Conservation (phyloP, 2,329 filamentous ascomycete genomes). For the Arthroderma uncinatum region DNA sequence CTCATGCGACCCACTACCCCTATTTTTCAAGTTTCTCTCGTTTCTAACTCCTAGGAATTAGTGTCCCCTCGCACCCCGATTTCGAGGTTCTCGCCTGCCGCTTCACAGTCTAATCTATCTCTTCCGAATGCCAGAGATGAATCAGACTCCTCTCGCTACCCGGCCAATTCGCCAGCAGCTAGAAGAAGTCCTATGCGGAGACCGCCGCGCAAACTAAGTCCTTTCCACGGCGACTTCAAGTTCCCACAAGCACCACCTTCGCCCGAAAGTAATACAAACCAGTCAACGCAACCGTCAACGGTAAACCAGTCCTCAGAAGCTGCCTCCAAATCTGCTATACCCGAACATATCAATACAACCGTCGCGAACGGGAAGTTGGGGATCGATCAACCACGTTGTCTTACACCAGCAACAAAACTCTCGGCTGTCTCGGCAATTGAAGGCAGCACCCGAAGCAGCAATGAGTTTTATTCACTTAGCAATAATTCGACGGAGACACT, state of each 20-base stretch:
- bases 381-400: conserved; percentile 22
- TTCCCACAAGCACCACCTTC: conserved; percentile 41
- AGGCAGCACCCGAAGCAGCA: conserved; percentile 77
- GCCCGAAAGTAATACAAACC: conserved; percentile 8
- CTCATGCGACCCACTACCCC: not conserved
- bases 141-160: conserved; percentile 16
- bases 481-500: conserved; percentile 92
- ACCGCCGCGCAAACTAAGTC: conserved; percentile 3
- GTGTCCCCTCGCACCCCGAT: conserved; percentile 26
- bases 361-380: conserved; percentile 22
- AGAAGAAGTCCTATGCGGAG: conserved; percentile 8
- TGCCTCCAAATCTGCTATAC: not conserved
- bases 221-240: conserved; percentile 38
- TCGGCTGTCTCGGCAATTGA: conserved; percentile 43
- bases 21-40: not conserved
- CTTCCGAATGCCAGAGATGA: conserved; percentile 25
- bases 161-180: conserved; percentile 23
- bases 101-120: conserved; percentile 23
- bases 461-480: conserved; percentile 88
- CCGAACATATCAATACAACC: conserved; percentile 19
- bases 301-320: not conserved
- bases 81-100: conserved; percentile 24
- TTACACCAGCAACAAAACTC: conserved; percentile 30
- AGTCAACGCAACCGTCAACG: not conserved
- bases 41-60: conserved; percentile 4